Percentiles rank a stretch among this genome's conserved stretches.
Evolutionary conservation across 192 early-diverging fungal genomes (phyloP).

Genomic region (Podila epicladia): DNA sequence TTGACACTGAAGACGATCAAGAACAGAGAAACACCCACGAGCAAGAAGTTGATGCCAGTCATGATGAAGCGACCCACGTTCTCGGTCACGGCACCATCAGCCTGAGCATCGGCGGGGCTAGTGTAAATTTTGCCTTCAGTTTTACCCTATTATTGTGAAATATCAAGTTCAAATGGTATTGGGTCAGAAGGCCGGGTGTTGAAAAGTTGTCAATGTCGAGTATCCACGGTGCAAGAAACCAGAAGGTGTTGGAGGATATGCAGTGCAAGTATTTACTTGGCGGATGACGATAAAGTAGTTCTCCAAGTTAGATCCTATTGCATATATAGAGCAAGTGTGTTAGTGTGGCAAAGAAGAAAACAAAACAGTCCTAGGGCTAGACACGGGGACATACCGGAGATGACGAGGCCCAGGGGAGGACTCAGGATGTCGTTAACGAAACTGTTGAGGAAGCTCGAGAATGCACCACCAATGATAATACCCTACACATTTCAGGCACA

Average conservation of each 20-base stretch:
- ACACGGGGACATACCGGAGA: slow-evolving; percentile 37
- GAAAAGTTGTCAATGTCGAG: too few relatives aligned
- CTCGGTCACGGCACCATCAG: slow-evolving; percentile 53
- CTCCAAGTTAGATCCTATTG: slow-evolving; percentile 52
- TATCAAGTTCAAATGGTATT: too few relatives aligned
- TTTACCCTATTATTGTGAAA: slow-evolving; percentile 7
- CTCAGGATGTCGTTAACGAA: slow-evolving; percentile 55
- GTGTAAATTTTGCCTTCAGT: not conserved
- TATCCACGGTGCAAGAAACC: not conserved
- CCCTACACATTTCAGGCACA: slow-evolving; percentile 18
- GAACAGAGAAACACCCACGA: slow-evolving; percentile 45
- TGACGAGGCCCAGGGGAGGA: slow-evolving; percentile 54
- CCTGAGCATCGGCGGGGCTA: slow-evolving; percentile 47
- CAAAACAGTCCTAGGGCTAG: not conserved
- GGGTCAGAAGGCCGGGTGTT: too few relatives aligned
- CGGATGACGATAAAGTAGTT: slow-evolving; percentile 56
- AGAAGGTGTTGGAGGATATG: not conserved
- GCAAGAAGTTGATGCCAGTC: slow-evolving; percentile 38
- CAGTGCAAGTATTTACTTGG: not conserved
- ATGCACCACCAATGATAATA: slow-evolving; percentile 55
- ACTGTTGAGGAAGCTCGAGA: slow-evolving; percentile 44
- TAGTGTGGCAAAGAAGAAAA: not conserved
- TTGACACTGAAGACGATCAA: slow-evolving; percentile 26
- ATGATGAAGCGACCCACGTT: slow-evolving; percentile 56
- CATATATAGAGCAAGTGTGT: not conserved